Evolutionary conservation across 805 yeast genomes (phyloP).

Genomic region (Kuraishia cidri): DNA sequence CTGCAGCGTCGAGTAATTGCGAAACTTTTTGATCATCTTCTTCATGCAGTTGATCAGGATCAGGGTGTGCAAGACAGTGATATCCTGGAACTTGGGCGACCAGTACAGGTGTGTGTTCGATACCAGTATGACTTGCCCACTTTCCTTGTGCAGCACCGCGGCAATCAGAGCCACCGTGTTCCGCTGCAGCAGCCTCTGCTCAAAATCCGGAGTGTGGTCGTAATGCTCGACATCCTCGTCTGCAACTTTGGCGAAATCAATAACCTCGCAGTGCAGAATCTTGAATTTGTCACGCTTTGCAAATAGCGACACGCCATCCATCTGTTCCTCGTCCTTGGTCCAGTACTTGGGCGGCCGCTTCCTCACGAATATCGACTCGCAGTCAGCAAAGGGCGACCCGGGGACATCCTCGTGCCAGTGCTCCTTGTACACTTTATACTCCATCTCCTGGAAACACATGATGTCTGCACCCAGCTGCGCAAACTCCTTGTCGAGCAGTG

Average conservation of each 20-base stretch:
- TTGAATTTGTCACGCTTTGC: conserved; percentile 40
- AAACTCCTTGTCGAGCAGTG: conserved; percentile 29
- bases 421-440: conserved; percentile 25
- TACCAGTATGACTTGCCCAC: conserved; percentile 30
- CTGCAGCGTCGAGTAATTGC: too few species aligned
- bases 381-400: conserved; percentile 13
- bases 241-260: conserved; percentile 22
- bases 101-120: conserved; percentile 59
- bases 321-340: conserved; percentile 31
- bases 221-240: conserved; percentile 15
- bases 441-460: conserved; percentile 54
- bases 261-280: conserved; percentile 17
- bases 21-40: neutral
- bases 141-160: conserved; percentile 32
- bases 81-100: conserved; percentile 42
- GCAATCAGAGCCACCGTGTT: conserved; percentile 53
- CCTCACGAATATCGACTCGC: conserved; percentile 34
- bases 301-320: conserved; percentile 57
- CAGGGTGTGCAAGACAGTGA: conserved; percentile 44
- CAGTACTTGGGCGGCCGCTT: conserved; percentile 48
- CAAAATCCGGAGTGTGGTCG: conserved; percentile 23
- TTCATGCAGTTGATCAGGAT: conserved; percentile 15
- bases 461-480: conserved; percentile 34
- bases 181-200: conserved; percentile 27
- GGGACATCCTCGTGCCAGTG: conserved; percentile 24